Evolutionary conservation across 768 basidiomycete genomes (phyloP).

Genomic region (Tulasnella sp.): DNA sequence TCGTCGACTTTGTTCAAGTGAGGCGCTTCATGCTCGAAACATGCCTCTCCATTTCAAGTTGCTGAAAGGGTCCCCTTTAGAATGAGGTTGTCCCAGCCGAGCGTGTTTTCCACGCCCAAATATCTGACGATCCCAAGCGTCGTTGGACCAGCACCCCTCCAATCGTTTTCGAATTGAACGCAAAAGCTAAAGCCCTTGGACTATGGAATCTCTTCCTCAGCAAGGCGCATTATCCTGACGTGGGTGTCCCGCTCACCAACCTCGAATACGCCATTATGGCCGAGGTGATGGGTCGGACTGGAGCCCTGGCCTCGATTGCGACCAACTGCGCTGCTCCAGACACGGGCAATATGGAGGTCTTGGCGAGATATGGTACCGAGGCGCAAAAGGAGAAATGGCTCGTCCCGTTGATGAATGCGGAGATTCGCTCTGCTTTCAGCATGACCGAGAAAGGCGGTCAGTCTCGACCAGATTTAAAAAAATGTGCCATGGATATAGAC

Average conservation of each 20-base stretch:
- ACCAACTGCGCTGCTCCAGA: conserved; percentile 95
- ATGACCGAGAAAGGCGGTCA: conserved; percentile 93
- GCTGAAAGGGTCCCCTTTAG: conserved; percentile 31
- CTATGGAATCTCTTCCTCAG: conserved; percentile 97
- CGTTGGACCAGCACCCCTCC: conserved; percentile 82
- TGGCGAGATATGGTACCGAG: conserved; percentile 85
- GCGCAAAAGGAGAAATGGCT: conserved; percentile 91
- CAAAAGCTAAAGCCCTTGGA: conserved; percentile 74
- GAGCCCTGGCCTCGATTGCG: conserved; percentile 71
- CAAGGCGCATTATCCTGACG: conserved; percentile 83
- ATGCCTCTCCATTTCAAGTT: not conserved
- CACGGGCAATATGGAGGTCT: conserved; percentile 98
- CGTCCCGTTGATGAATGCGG: conserved; percentile 73
- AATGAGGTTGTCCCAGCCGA: conserved; percentile 79
- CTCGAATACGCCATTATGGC: conserved; percentile 99
- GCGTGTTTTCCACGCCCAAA: conserved; percentile 64
- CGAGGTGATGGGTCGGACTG: conserved; percentile 80
- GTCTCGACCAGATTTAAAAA: conserved; percentile 19
- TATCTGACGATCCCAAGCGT: conserved; percentile 58
- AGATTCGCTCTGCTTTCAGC: conserved; percentile 87
- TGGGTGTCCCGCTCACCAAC: conserved; percentile 84
- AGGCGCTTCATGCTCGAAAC: no score
- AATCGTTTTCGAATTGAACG: conserved; percentile 73
- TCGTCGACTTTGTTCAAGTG: conserved; percentile 79
- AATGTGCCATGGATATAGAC: conserved; percentile 14